Base-by-base conservation (phyloP, 306 rosid genomes). In the Chamaecrista fasciculata region DNA sequence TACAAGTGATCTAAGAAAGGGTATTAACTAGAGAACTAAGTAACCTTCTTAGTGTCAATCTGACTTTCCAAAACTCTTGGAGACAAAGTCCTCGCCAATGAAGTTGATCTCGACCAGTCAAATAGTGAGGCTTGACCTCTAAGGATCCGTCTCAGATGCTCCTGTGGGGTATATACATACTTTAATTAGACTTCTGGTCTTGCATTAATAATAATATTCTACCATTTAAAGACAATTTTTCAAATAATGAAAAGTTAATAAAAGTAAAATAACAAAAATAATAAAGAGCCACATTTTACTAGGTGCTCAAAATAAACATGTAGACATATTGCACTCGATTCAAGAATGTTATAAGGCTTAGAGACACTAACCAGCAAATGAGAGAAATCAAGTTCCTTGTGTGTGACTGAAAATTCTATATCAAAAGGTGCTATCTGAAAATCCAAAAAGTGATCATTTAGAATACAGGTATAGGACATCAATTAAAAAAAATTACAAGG, bases 351-450 rank as follows among this genome's bases (percentile, higher is more conserved):
- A 43, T 74, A 48, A 58, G 78, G 73, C 62, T 59, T 43, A 56
- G 74, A 85, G 67, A 48, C 66, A 90, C 98, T 78, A 59, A 95
- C 99, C 96, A 95, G 91, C 80, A 95, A 83, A 69, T 95, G 99
- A 57, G 99, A 95, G 87, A 95, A 95, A 82, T 95, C 97, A 57
- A 95, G 99, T 71, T 95, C 99, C 89, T 95, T 95, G 75, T 95
- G 96, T 11, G 97, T 95, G 72, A 91, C 95, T 20, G 92, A 89
- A 80, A 95, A 91, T 76, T 95, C 99, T 65, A 95, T 86, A 74
- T 95, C 89, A 29, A 91, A 95, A 62, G 95, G 96, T 26, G 96
- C 96, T 68, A 95, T 95, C 99, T 95, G 91, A 73, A 80, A 70
- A 23, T 52, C 51, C 73, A 67, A 52, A 78, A 78, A 33, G 24